Base-by-base conservation (phyloP, 208 protist species). In the Leishmania martiniquensis region DNA sequence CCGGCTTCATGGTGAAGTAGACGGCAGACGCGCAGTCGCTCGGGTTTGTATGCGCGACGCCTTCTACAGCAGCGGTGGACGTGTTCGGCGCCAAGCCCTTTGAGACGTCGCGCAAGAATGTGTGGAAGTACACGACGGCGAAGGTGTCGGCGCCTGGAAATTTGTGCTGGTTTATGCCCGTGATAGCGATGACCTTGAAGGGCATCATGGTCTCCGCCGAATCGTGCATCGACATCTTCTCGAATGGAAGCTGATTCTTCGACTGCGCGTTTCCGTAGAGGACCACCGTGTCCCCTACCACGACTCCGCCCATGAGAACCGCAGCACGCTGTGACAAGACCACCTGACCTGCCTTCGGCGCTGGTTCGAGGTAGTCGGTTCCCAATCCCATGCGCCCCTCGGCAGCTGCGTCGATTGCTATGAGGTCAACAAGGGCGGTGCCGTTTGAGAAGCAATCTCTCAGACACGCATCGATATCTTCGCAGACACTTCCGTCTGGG, bases 1-100 rank as follows among this genome's bases (percentile, higher is more conserved):
- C 25, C 44, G 86, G 85, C 12, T 81, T 71, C 52, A 95, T 66
- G 76, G 87, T 92, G 69, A 95, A 90, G 73, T 87, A 81, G 51
- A 89, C 84, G 4, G 51, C 76, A 4, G 83, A 83, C 9, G 89
- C 89, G 76, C 81, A 88, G 15, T 72, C 55, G 34, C 75, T 68
- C 29, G 84, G 65, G 59, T 85, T 37, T 1, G 70, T 70, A 13
- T 70, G n/a, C n/a, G 73, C 67, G n/a, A 95, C 47, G 29, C 29
- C 29, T n/a, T 63, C 65, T 3, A 55, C 62, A 4, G 75, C 68
- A 3, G 32, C 55, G 15, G 42, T 4, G 20, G 66, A 32, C 7
- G 82, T 66, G 29, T 13, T 3, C 3, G 86, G 88, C 37, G 12
- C 42, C n/a, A 93, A n/a, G 22, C 81, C 81, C 20, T 72, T 63